Base-by-base conservation (phyloP, 352 stramenopile species). In the Pythium phragmiticola region DNA sequence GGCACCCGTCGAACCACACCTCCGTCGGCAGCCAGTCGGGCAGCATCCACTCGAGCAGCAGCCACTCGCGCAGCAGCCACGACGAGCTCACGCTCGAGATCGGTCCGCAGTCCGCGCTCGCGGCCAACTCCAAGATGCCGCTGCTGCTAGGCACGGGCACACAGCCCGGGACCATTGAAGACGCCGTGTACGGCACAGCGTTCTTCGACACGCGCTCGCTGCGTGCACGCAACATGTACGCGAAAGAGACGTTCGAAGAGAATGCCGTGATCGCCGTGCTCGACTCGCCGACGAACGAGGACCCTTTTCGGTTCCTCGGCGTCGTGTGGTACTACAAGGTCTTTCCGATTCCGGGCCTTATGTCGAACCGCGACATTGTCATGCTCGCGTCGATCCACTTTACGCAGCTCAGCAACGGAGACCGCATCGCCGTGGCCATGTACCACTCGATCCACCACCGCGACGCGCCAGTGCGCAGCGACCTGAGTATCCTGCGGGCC, bases 401-500 rank as follows among this genome's bases (percentile, higher is more conserved):
- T 4, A 41, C 52, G 8, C 17, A 55, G 52, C 43, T 67, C 19
- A 60, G 58, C 46, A 63, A 52, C 13, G 79, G 79, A 45, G 79
- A 88, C 49, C 71, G 70, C 17, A 70, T 90, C 57, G 72, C 70
- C 4, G 77, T 86, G 61, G 70, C 64, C 7, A 62, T 88, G 7
- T 57, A 74, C 14, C 81, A 90, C 63, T 88, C 81, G 17, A 70
- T 90, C 39, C 57, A 78, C 36, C 67, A 88, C 23, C 68, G 67
- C 2, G 77, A 85, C 54, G 50, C 84, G 13, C 80, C 80, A 0
- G 68, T 76, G 47, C 53, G 76, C 9, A 72, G 54, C 4, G 63
- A 76, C 11, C 52, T 70, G 2, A 62, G 46, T 11, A 72, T 84
- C 50, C 48, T 86, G 5, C 73, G 79, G 36, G 71, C 55, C 11